A percentile compares a stretch with the other conserved stretches of the same genome.
phyloP scores from a whole-genome alignment of 192 early-diverging fungal genomes.

The Spizellomyces sp. region DNA sequence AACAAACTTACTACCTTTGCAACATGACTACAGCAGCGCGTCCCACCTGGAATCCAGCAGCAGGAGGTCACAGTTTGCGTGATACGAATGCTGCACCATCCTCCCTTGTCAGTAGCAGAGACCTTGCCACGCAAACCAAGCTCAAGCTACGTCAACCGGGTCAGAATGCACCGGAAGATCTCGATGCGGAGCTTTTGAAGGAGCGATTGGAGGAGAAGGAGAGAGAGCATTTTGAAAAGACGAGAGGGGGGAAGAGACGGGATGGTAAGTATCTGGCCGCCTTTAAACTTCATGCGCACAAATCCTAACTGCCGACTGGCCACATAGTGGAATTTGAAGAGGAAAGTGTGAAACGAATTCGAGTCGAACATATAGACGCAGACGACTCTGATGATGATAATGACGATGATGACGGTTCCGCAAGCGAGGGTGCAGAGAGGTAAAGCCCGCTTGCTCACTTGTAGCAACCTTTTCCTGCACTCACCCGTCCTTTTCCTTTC shows the following conservation, averaged over 20 bases:
- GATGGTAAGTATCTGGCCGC: background rate
- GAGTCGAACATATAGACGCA: slow-evolving; percentile 57
- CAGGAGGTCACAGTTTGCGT: slow-evolving; percentile 50
- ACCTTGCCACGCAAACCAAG: slow-evolving; percentile 46
- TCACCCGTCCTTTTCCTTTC: background rate
- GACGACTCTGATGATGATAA: slow-evolving; percentile 54
- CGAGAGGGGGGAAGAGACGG: slow-evolving; percentile 15
- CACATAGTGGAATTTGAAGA: slow-evolving; percentile 33
- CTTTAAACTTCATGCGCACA: too few relatives aligned
- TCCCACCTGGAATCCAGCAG: slow-evolving; percentile 57
- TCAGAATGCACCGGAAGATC: slow-evolving; percentile 49
- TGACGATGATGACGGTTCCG: slow-evolving; percentile 41
- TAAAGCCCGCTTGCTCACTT: slow-evolving; percentile 10
- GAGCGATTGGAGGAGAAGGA: slow-evolving; percentile 42
- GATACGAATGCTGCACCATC: slow-evolving; percentile 49
- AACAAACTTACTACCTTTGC: too few relatives aligned
- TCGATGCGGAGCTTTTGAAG: slow-evolving; percentile 37
- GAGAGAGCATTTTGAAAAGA: slow-evolving; percentile 34
- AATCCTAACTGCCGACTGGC: too few relatives aligned
- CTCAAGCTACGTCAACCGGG: slow-evolving; percentile 52
- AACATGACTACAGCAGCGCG: slow-evolving; percentile 2
- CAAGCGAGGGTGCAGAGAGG: background rate
- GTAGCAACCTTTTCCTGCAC: slow-evolving; percentile 14
- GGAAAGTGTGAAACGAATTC: slow-evolving; percentile 55
- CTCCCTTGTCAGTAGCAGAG: slow-evolving; percentile 31